Conservation (phyloP, 1,139 yeast genomes). For the Candida buenavistaensis region DNA sequence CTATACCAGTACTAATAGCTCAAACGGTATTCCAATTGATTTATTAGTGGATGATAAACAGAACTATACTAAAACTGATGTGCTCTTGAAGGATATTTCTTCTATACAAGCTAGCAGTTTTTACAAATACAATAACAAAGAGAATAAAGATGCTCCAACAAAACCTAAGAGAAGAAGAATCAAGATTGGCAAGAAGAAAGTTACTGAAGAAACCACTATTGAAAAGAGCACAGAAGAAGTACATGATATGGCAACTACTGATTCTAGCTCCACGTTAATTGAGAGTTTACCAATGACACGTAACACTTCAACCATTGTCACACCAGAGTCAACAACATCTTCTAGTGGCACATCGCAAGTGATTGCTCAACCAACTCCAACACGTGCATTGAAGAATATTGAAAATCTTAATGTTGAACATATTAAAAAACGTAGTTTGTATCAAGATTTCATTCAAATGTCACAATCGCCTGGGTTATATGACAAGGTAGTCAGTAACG, state of each 20-base stretch:
- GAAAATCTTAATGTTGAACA: not conserved
- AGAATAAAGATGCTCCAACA: slow-evolving; percentile 16
- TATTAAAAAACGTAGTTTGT: slow-evolving; percentile 5
- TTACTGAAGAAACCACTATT: no score
- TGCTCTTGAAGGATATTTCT: slow-evolving; percentile 43
- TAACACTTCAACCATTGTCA: not conserved
- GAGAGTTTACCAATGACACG: slow-evolving; percentile 1
- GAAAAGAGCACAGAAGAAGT: no score
- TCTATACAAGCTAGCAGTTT: slow-evolving; percentile 47
- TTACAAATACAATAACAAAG: slow-evolving; percentile 25
- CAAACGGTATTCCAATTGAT: slow-evolving; percentile 41
- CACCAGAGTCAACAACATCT: not conserved
- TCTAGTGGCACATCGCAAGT: slow-evolving; percentile 7
- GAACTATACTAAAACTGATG: slow-evolving; percentile 30
- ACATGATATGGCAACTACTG: not conserved
- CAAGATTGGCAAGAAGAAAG: slow-evolving; percentile 29
- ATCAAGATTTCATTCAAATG: slow-evolving; percentile 11
- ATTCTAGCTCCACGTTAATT: not conserved
- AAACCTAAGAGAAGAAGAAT: slow-evolving; percentile 53
- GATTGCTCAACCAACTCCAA: slow-evolving; percentile 11
- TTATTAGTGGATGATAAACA: slow-evolving; percentile 27
- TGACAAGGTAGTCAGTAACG: slow-evolving; percentile 10
- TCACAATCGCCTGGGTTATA: slow-evolving; percentile 11
- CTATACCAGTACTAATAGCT: slow-evolving; percentile 10
- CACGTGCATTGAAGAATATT: not conserved